Conservation (phyloP, 768 basidiomycete species). For the Dacryopinax primogenitus region DNA sequence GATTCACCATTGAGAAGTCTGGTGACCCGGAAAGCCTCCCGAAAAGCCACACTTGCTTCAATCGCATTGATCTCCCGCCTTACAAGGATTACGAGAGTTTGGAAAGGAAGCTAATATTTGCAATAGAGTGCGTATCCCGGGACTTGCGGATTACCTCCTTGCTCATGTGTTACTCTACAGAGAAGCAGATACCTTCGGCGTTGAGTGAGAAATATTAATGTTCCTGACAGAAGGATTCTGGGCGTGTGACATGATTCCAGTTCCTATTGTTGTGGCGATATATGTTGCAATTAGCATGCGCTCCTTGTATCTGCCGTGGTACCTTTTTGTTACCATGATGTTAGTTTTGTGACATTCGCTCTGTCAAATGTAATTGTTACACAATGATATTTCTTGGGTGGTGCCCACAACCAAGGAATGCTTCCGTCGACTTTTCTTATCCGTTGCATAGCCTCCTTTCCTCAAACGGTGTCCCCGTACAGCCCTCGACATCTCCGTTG, state of each 20-base stretch:
- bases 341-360: too few species aligned
- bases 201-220: conserved; percentile 17
- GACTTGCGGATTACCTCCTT: background rate
- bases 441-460: background rate
- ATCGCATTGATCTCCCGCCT: conserved; percentile 31
- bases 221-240: background rate
- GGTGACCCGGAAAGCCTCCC: conserved; percentile 21
- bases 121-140: conserved; percentile 13
- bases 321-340: too few species aligned
- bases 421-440: background rate
- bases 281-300: background rate
- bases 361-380: too few species aligned
- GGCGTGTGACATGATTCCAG: background rate
- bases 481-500: background rate
- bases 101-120: conserved; percentile 1
- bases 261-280: background rate
- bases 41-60: conserved; percentile 36
- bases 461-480: background rate
- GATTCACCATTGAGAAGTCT: conserved; percentile 35
- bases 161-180: conserved; percentile 27
- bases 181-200: conserved; percentile 65
- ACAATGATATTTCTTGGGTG: too few species aligned
- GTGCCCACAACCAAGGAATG: background rate
- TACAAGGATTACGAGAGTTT: conserved; percentile 22
- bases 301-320: background rate